Evolutionary conservation across 768 basidiomycete species (phyloP).

Genomic region (Postia placenta): DNA sequence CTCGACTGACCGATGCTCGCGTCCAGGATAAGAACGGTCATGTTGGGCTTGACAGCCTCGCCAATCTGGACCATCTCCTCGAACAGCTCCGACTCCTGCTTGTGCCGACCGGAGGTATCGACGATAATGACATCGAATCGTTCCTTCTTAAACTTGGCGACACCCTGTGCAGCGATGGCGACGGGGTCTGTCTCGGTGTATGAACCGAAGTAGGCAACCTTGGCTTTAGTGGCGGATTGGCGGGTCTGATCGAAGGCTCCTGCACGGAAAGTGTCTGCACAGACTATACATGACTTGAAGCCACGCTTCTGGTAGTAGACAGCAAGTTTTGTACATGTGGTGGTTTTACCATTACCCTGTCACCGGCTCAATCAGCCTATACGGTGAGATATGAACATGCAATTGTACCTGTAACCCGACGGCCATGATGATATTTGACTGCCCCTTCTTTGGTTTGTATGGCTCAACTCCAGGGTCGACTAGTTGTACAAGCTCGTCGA

Average conservation of each 20-base stretch:
- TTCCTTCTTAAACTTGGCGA: constrained; percentile 96
- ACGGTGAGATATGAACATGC: not conserved
- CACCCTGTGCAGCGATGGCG: constrained; percentile 88
- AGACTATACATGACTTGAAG: constrained; percentile 95
- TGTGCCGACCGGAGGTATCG: constrained; percentile 95
- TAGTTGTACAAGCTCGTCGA: constrained; percentile 90
- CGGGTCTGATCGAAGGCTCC: constrained; percentile 99
- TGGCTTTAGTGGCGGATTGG: constrained; percentile 97
- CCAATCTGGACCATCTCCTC: constrained; percentile 98
- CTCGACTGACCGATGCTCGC: constrained; percentile 79
- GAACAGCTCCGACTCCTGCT: constrained; percentile 95
- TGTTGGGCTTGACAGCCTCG: constrained; percentile 88
- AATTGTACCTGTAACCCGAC: constrained; percentile 83
- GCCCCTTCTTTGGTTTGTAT: constrained; percentile 94
- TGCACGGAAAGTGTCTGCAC: constrained; percentile 98
- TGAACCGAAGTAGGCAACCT: constrained; percentile 97
- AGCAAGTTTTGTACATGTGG: constrained; percentile 97
- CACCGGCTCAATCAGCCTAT: not conserved
- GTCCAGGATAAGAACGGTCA: constrained; percentile 94
- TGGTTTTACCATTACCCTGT: constrained; percentile 97
- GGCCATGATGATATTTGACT: constrained; percentile 93
- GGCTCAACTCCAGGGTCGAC: constrained; percentile 96
- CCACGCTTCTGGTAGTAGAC: constrained; percentile 97
- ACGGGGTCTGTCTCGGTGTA: constrained; percentile 99
- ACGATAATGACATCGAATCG: constrained; percentile 98